Conservation (phyloP, 2,329 filamentous ascomycete genomes). For the Geosmithia putterillii region DNA sequence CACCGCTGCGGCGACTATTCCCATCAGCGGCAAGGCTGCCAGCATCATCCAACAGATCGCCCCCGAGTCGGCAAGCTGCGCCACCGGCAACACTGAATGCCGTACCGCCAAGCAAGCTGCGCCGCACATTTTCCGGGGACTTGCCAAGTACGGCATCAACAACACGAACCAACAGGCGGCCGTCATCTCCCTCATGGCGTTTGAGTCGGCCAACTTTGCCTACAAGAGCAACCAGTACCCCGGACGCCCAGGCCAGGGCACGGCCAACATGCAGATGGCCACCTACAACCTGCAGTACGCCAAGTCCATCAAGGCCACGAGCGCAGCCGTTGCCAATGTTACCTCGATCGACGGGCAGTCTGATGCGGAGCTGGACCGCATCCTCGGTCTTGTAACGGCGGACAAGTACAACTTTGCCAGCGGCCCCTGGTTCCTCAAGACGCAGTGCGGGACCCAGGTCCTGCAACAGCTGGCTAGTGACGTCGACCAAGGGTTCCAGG, state of each 20-base stretch:
- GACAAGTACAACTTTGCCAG: conserved; percentile 43
- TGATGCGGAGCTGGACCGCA: conserved; percentile 19
- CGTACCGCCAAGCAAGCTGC: conserved; percentile 51
- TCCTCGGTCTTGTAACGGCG: conserved; percentile 30
- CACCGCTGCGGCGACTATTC: neutral
- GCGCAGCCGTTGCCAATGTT: conserved; percentile 16
- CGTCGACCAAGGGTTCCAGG: conserved; percentile 26
- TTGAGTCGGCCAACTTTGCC: conserved; percentile 57
- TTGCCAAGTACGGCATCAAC: conserved; percentile 44
- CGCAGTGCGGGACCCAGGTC: conserved; percentile 24
- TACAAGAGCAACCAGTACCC: conserved; percentile 54
- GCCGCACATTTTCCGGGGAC: conserved; percentile 39
- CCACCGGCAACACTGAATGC: conserved; percentile 41
- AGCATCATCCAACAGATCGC: conserved; percentile 38
- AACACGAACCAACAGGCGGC: conserved; percentile 52
- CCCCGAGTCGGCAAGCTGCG: conserved; percentile 43
- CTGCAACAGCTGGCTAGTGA: conserved; percentile 18
- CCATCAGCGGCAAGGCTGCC: neutral
- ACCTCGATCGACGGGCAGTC: conserved; percentile 12
- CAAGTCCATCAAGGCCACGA: conserved; percentile 24
- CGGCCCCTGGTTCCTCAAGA: conserved; percentile 37
- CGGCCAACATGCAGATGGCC: conserved; percentile 41
- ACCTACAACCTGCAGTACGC: conserved; percentile 34
- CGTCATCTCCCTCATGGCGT: conserved; percentile 56
- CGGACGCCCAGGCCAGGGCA: conserved; percentile 57